Base-by-base conservation (phyloP, 371 early-diverging fungal species). In the Zopfochytrium polystomum region DNA sequence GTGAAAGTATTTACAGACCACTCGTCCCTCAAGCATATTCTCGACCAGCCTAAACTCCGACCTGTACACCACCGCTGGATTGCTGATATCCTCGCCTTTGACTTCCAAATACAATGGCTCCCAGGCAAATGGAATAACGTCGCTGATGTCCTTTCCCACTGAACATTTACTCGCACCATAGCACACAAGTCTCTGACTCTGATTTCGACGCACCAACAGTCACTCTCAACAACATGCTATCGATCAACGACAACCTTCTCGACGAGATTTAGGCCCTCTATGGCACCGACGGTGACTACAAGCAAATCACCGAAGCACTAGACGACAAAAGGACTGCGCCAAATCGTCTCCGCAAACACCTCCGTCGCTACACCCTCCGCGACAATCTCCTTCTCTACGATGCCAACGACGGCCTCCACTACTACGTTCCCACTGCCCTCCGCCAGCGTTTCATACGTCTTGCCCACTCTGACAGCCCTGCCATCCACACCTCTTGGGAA, bases 1-100 rank as follows among this genome's bases (percentile, higher is more conserved):
- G 62, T 54, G 33, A 20, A 26, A 5, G 54, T 42, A 11, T 58
- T 32, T 29, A 46, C 59, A 23, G 59, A 58, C 59, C 49, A 58
- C 30, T 34, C 32, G n/a, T 61, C 62, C 30, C 52, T 60, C 3
- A 33, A 50, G 2, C 42, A 44, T 25, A 49, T 60, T 20, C 34
- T 60, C 11, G 27, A 29, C 52, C 52, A 51, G 32, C 60, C 60
- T 4, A 50, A 52, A 30, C 60, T 60, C 25, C 23, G 52, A 3
- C 60, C 60, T 3, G 60, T 60, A 5, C 60, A 60, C 26, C 60
- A 60, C 44, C 52, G 60, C 11, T 51, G 60, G 60, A 4, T 60
- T n/a, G 50, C 60, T 20, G 52, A 60, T 52, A 7, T 60, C 13
- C 52, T 60, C 27, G 4, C 49, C 13, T 58, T 47, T 26, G 58